Percentiles rank a stretch among this genome's conserved stretches.
These are phyloP conservation scores for Aspergillus saccharolyticus DNA, from an alignment of 495 filamentous ascomycete genomes.

Conservation along the genomic window DNA sequence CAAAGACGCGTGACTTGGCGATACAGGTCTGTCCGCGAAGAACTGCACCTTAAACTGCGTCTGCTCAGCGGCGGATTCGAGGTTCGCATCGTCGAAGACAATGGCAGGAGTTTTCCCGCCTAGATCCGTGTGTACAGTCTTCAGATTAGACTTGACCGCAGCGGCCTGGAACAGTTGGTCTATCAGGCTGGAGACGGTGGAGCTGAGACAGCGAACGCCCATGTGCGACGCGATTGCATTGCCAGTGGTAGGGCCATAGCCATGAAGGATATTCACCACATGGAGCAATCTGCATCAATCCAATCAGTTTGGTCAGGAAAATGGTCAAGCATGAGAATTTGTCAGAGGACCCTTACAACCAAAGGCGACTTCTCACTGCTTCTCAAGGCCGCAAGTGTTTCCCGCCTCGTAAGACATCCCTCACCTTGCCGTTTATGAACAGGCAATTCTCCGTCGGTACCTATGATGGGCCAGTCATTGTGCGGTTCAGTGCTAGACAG, in stretches of 20 bases:
- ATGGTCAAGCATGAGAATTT: constrained; percentile 8
- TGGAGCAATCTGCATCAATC: constrained; percentile 45
- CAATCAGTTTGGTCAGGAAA: background rate
- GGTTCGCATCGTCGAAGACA: constrained; percentile 83
- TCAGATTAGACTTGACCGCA: constrained; percentile 74
- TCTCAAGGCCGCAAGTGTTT: constrained; percentile 53
- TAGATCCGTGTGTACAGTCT: constrained; percentile 89
- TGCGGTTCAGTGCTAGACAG: too few species aligned
- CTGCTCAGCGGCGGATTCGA: constrained; percentile 79
- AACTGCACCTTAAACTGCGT: constrained; percentile 62
- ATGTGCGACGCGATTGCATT: constrained; percentile 46
- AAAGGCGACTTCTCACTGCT: constrained; percentile 54
- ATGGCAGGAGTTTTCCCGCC: constrained; percentile 86
- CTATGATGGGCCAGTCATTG: background rate
- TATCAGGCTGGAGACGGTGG: constrained; percentile 80
- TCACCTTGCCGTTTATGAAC: constrained; percentile 51
- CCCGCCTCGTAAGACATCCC: constrained; percentile 44
- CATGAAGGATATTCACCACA: constrained; percentile 51
- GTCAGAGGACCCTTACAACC: constrained; percentile 29
- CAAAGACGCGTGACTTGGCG: constrained; percentile 80
- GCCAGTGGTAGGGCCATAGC: constrained; percentile 49
- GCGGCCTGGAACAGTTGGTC: constrained; percentile 84
- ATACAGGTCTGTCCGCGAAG: constrained; percentile 88
- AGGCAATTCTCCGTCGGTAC: constrained; percentile 33
- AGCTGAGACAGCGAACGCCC: constrained; percentile 80